Evolutionary conservation across 805 yeast genomes (phyloP).

Genomic region (Hanseniaspora pseudoguilliermondii): DNA sequence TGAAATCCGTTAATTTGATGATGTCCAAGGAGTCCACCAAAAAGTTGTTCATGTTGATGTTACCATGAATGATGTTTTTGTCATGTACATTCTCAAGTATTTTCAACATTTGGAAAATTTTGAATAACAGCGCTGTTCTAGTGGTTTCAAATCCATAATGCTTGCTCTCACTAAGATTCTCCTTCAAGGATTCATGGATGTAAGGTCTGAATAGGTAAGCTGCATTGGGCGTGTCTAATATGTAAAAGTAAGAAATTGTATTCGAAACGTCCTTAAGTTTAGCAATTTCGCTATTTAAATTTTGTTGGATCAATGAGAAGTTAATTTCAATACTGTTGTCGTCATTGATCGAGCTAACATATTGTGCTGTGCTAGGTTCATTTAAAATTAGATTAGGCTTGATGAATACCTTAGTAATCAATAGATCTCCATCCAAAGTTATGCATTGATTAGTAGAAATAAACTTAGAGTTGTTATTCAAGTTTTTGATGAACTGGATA

Average conservation of each 20-base stretch:
- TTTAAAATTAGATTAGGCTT: conserved; percentile 37
- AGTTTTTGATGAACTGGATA: conserved; percentile 59
- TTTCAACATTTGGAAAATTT: conserved; percentile 65
- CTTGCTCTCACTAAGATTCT: conserved; percentile 33
- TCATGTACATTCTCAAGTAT: conserved; percentile 53
- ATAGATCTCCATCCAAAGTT: conserved; percentile 62
- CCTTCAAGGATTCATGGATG: conserved; percentile 69
- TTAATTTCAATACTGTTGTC: conserved; percentile 13
- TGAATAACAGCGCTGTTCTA: conserved; percentile 62
- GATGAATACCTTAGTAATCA: conserved; percentile 69
- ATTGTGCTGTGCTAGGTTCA: not conserved
- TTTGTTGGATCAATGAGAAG: conserved; percentile 22
- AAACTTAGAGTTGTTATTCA: conserved; percentile 31
- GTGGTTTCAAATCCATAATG: conserved; percentile 52
- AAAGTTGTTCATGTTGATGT: conserved; percentile 80
- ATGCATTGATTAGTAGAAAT: conserved; percentile 50
- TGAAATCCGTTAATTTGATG: conserved; percentile 71
- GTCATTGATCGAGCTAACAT: conserved; percentile 17
- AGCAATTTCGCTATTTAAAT: conserved; percentile 26
- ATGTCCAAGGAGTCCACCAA: conserved; percentile 82
- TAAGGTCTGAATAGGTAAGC: conserved; percentile 80
- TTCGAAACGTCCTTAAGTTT: conserved; percentile 42
- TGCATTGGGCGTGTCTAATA: conserved; percentile 82
- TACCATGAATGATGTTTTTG: conserved; percentile 64
- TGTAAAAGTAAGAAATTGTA: conserved; percentile 55